phyloP scores from a whole-genome alignment of 1,139 yeast species.

The Pichia sp. region DNA sequence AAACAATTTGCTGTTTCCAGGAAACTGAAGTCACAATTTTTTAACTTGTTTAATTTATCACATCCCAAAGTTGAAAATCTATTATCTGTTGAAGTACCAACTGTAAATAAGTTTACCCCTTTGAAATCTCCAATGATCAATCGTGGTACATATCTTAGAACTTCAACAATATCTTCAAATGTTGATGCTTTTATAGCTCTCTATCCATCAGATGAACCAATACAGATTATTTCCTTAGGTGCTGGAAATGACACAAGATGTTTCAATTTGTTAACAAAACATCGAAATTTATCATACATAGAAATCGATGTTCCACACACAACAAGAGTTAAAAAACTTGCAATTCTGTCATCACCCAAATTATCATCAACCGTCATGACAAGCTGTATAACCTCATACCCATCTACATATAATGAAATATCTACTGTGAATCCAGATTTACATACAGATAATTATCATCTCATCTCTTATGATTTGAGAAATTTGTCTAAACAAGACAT shows the following conservation, averaged over 20 bases:
- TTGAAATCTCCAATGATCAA: constrained; percentile 70
- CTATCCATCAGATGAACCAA: constrained; percentile 43
- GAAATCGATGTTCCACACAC: constrained; percentile 76
- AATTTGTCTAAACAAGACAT: constrained; percentile 15
- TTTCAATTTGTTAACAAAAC: constrained; percentile 41
- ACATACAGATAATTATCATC: constrained; percentile 43
- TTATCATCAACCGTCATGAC: constrained; percentile 24
- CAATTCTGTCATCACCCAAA: constrained; percentile 35
- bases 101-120: constrained; percentile 7
- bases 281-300: constrained; percentile 39
- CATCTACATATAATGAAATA: constrained; percentile 19
- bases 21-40: constrained; percentile 35
- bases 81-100: not conserved
- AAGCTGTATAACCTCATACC: constrained; percentile 5
- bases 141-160: constrained; percentile 77
- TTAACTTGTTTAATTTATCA: constrained; percentile 20
- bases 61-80: not conserved
- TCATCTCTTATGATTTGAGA: constrained; percentile 54
- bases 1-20: constrained; percentile 32
- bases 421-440: constrained; percentile 27
- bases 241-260: constrained; percentile 95
- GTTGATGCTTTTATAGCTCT: constrained; percentile 42
- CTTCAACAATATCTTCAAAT: constrained; percentile 51
- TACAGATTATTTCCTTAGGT: constrained; percentile 78
- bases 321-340: constrained; percentile 50